Conservation (phyloP, 768 basidiomycete genomes). For the Hygrophorus russula region DNA sequence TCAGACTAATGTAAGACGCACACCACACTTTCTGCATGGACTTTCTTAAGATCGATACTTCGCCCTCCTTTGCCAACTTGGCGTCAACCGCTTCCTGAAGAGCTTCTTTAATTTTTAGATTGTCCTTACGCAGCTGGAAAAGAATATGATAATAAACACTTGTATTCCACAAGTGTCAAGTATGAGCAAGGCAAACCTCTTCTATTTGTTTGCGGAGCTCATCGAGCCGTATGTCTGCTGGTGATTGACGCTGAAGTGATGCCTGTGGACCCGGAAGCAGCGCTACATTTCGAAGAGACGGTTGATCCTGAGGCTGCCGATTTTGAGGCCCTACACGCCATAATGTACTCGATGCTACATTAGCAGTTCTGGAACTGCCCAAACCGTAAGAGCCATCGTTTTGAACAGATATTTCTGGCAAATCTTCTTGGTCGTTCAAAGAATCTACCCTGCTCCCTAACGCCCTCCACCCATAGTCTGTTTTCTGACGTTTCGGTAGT, state of each 20-base stretch:
- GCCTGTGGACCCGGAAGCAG: too few relatives aligned
- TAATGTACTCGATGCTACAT: neutral
- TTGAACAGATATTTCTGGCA: slow-evolving; percentile 55
- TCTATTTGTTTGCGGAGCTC: slow-evolving; percentile 6
- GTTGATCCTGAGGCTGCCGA: neutral
- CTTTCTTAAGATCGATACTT: slow-evolving; percentile 55
- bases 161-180: neutral
- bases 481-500: slow-evolving; percentile 48
- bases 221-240: neutral
- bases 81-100: slow-evolving; percentile 37
- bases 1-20: neutral
- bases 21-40: slow-evolving; percentile 52
- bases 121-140: slow-evolving; percentile 38
- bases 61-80: slow-evolving; percentile 54
- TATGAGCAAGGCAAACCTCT: slow-evolving; percentile 34
- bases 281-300: too few relatives aligned
- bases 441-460: slow-evolving; percentile 16
- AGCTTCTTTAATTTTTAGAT: slow-evolving; percentile 32
- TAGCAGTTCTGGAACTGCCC: slow-evolving; percentile 1
- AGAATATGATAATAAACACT: slow-evolving; percentile 3
- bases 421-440: slow-evolving; percentile 34
- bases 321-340: neutral
- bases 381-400: slow-evolving; percentile 47
- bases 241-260: neutral
- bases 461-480: slow-evolving; percentile 31